Evolutionary conservation across 306 rosid species (phyloP), one percentile per base, ranked within the genome.

Genomic region (Psophocarpus tetragonolobus): DNA sequence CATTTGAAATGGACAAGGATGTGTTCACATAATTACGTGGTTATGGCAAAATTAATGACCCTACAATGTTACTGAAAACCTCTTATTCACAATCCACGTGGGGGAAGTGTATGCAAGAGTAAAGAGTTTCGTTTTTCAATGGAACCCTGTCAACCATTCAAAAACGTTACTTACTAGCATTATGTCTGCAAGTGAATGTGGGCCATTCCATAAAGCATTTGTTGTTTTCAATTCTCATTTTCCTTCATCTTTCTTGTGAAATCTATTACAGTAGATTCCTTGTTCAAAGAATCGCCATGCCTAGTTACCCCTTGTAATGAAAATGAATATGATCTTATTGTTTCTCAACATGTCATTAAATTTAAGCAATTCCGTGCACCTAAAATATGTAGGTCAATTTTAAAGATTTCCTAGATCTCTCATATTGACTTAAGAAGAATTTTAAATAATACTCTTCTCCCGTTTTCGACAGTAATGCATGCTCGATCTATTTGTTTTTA

Each of bases 11-110:
- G 54, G 68, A 61, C 26, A 80, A 42, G 30, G 45, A 21, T 20
- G 26, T 10, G 75, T 72, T 35, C 9, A 56, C 51, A 56, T 6
- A 20, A 27, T 18, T 67, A 11, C 68, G 23, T 33, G 35, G 17
- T 44, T 26, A 56, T 53, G 35, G 27, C 11, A 18, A 33, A 62
- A 63, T 11, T 44, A 71, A 75, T 64, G 62, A 78, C 67, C 67
- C 51, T 45, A 64, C 60, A 33, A 23, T 51, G 42, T 26, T 23
- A 71, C 42, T 35, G 23, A 5, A 18, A 80, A 38, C 1, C 48
- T 66, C 53, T 53, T 6, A 13, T 12, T 29, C 7, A 20, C 24
- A 58, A 78, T 4, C 73, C 82, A 64, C 82, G 80, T 77, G 86
- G 82, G 79, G 51, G 33, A 12, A 17, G 54, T 42, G 18, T 54